phyloP scores from a whole-genome alignment of 2,329 filamentous ascomycete species.

The Botrytis tulipae region DNA sequence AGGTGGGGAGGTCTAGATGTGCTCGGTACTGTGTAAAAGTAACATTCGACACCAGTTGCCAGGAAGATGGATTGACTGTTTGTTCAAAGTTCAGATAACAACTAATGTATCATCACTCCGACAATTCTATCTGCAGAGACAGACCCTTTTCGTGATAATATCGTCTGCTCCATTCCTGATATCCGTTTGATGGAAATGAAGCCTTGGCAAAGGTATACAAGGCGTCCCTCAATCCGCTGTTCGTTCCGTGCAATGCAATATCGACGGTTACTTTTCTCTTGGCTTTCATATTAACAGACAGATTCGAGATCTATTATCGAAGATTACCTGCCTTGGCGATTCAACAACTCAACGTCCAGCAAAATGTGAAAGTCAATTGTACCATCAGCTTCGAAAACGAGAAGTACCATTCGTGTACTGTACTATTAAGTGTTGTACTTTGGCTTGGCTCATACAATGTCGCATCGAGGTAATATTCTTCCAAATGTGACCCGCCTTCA shows the following conservation, averaged over 20 bases:
- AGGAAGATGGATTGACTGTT: slow-evolving; percentile 2
- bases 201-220: slow-evolving; percentile 17
- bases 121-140: neutral
- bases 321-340: slow-evolving; percentile 16
- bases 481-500: neutral
- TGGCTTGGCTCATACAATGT: slow-evolving; percentile 17
- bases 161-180: slow-evolving; percentile 2
- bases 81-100: neutral
- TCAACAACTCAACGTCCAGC: slow-evolving; percentile 20
- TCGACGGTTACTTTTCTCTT: slow-evolving; percentile 15
- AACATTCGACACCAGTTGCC: neutral
- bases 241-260: slow-evolving; percentile 10
- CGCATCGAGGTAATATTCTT: neutral
- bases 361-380: neutral
- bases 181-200: neutral
- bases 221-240: slow-evolving; percentile 18
- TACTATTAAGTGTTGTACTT: slow-evolving; percentile 13
- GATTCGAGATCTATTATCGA: slow-evolving; percentile 17
- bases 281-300: slow-evolving; percentile 13
- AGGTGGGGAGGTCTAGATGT: slow-evolving; percentile 2
- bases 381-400: neutral
- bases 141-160: slow-evolving; percentile 12
- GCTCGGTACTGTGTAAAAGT: neutral
- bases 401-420: slow-evolving; percentile 6
- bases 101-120: neutral